phyloP scores from a whole-genome alignment of 116 monocot genomes.

The Posidonia oceanica region DNA sequence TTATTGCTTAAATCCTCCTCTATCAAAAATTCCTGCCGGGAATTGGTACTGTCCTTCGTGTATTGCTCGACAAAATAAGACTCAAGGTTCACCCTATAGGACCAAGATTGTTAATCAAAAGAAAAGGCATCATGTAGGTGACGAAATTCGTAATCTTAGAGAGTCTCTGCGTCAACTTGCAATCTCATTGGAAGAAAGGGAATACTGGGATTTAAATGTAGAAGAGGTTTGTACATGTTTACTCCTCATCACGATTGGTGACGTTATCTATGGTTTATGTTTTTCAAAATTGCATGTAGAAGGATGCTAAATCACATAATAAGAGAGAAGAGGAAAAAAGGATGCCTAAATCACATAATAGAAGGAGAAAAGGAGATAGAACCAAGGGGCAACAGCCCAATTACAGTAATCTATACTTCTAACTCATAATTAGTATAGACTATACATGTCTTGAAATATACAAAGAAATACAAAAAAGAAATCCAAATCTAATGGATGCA shows the following conservation, averaged over 20 bases:
- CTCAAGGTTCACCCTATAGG: constrained; percentile 16
- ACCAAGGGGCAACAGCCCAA: too few species aligned
- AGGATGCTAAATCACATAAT: too few species aligned
- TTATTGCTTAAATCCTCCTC: constrained; percentile 87
- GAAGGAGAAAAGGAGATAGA: too few species aligned
- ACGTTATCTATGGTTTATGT: not conserved
- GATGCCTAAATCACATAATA: too few species aligned
- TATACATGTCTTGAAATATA: too few species aligned
- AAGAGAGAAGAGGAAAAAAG: too few species aligned
- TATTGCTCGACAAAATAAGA: constrained; percentile 28
- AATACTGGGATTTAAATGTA: constrained; percentile 79
- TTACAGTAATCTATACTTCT: too few species aligned
- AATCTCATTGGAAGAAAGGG: constrained; percentile 56
- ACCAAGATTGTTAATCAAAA: constrained; percentile 15
- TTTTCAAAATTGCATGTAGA: not conserved
- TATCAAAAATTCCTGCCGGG: constrained; percentile 80
- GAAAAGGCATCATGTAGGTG: constrained; percentile 20
- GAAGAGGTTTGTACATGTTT: constrained; percentile 58
- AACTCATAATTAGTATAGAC: too few species aligned
- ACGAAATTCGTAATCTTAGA: constrained; percentile 33
- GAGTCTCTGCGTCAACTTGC: constrained; percentile 45
- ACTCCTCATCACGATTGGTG: not conserved
- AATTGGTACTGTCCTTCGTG: constrained; percentile 98
- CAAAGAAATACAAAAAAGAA: too few species aligned
- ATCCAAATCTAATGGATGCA: too few species aligned